Base-by-base conservation (phyloP, 2,329 filamentous ascomycete genomes). In the Coniosporium uncinatum region DNA sequence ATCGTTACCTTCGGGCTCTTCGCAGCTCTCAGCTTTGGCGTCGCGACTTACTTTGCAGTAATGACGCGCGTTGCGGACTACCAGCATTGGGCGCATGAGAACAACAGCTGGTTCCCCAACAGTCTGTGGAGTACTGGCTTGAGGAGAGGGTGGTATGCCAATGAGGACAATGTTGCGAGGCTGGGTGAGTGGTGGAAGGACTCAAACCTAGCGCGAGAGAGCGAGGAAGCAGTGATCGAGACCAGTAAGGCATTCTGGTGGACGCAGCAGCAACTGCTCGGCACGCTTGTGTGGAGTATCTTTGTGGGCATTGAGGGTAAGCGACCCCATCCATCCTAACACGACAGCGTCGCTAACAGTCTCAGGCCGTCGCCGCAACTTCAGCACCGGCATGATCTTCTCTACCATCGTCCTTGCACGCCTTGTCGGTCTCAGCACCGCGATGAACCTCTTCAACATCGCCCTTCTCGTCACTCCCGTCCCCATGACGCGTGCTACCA, bases 401-500 rank as follows among this genome's bases (percentile, higher is more conserved):
- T 70, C 74, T 2, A 83, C 81, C 48, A 66, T 81, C 44, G 56
- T 71, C 14, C 58, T 84, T n/a, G 72, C 73, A 14, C 77, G 82
- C 40, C 62, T 79, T 4, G 70, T 81, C 40, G 77, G 71, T 42
- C 59, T 84, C 11, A 79, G 76, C 0, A 81, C 76, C 49, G 76
- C 78, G 3, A 73, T 79, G 56, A 82, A 79, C 49, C 58, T 84
- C 22, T 84, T 84, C 61, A 80, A 76, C 51, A 52, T 81, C 8
- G 70, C 75, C 5, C 61, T 82, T 21, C 61, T 81, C 8, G 66
- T 80, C 20, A 78, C 73, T 1, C 76, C 77, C 1, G 54, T 71
- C 4, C 71, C 75, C 8, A 8, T 29, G 8, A 8, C 24, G n/a
- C 24, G n/a, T 8, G 8, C 24, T n/a, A 8, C 24, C 8, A n/a